A percentile compares a stretch with the other conserved stretches of the same genome.
These are phyloP conservation scores for Kodamaea restingae DNA, from an alignment of 805 yeast species.

Conservation along the genomic window DNA sequence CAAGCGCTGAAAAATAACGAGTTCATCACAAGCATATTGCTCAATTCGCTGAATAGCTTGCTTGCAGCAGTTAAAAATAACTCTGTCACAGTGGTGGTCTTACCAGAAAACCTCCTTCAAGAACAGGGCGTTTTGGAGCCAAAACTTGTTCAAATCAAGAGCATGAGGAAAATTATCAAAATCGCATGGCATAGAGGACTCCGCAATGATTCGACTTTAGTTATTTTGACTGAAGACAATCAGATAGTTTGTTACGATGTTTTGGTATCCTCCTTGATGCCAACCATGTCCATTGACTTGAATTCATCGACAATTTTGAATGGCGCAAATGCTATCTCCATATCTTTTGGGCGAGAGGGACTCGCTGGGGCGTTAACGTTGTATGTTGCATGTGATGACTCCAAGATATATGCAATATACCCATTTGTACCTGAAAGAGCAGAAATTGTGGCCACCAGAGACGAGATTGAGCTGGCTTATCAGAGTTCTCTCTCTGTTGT, in stretches of 20 bases:
- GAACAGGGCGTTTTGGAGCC: slow-evolving; percentile 7
- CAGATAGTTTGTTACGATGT: slow-evolving; percentile 20
- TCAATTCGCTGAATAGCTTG: slow-evolving; percentile 40
- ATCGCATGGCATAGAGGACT: slow-evolving; percentile 24
- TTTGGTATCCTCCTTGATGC: slow-evolving; percentile 9
- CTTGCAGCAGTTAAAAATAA: slow-evolving; percentile 38
- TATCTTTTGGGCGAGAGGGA: slow-evolving; percentile 23
- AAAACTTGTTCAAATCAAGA: slow-evolving; percentile 12
- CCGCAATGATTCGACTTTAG: slow-evolving; percentile 21
- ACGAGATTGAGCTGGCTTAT: slow-evolving; percentile 13
- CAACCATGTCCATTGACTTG: slow-evolving; percentile 20
- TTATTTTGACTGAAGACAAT: slow-evolving; percentile 20
- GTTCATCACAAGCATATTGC: slow-evolving; percentile 25
- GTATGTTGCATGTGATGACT: slow-evolving; percentile 21
- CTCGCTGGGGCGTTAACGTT: slow-evolving; percentile 28
- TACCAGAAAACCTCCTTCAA: slow-evolving; percentile 22
- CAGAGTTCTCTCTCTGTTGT: slow-evolving; percentile 8
- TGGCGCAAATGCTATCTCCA: slow-evolving; percentile 17
- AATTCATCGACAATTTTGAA: not conserved
- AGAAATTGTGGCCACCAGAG: slow-evolving; percentile 15
- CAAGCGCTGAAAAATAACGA: slow-evolving; percentile 19
- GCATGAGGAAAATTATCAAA: slow-evolving; percentile 17
- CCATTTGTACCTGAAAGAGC: slow-evolving; percentile 22
- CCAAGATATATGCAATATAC: slow-evolving; percentile 23
- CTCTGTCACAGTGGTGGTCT: slow-evolving; percentile 24